These are phyloP conservation scores for Clarireedia homoeocarpa DNA, from an alignment of 2,329 filamentous ascomycete species.

Conservation along the genomic window DNA sequence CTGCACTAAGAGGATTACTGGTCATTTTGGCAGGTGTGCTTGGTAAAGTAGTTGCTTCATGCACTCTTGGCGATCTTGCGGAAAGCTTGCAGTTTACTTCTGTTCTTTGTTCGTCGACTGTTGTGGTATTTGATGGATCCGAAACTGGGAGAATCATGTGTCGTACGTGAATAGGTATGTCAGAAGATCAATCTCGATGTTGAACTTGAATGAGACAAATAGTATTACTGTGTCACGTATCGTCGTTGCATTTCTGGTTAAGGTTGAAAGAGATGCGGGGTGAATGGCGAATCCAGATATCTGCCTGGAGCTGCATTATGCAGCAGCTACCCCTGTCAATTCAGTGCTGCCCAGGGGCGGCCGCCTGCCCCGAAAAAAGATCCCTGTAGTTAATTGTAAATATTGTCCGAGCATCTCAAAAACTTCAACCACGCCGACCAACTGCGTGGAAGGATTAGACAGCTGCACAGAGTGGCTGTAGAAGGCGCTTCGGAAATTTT, in stretches of 20 bases:
- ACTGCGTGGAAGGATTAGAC: no score
- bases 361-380: neutral
- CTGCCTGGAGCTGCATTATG: conserved; percentile 1
- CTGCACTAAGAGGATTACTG: conserved; percentile 34
- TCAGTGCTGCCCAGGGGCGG: conserved; percentile 3
- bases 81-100: no score
- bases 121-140: no score
- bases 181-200: neutral
- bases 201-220: neutral
- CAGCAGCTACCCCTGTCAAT: neutral
- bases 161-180: no score
- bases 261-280: neutral
- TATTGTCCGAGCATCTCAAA: neutral
- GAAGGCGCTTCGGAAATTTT: no score
- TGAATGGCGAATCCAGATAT: conserved; percentile 5
- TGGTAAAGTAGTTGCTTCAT: neutral
- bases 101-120: neutral
- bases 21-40: conserved; percentile 19
- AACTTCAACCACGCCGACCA: no score
- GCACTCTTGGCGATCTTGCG: no score
- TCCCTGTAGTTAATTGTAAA: neutral
- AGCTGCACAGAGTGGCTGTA: no score
- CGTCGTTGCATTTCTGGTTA: no score
- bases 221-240: neutral
- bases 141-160: no score